These are phyloP conservation scores for Daedaleopsis sinensis DNA, from an alignment of 768 basidiomycete genomes.

Conservation along the genomic window DNA sequence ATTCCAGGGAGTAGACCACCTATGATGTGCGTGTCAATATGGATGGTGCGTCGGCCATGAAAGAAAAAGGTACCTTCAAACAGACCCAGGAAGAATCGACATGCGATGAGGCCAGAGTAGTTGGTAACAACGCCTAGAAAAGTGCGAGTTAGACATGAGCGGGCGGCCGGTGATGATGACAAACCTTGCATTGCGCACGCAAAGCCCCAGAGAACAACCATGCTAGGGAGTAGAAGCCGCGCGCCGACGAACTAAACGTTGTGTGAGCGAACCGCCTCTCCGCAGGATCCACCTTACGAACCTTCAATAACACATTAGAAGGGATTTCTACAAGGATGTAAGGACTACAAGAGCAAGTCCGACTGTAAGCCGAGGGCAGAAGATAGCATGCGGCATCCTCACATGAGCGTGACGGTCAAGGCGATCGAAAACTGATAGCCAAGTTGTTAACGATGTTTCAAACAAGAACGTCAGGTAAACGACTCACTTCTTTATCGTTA, in stretches of 20 bases:
- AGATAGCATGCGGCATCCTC: background rate
- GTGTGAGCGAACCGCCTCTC: background rate
- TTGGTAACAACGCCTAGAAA: conserved; percentile 45
- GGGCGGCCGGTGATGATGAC: background rate
- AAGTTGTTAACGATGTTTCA: background rate
- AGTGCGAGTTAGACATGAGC: too few species aligned
- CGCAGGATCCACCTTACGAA: conserved; percentile 4
- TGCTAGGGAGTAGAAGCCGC: conserved; percentile 60
- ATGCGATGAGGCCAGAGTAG: conserved; percentile 56
- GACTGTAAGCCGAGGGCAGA: conserved; percentile 14
- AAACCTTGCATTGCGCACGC: conserved; percentile 62
- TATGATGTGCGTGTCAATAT: background rate
- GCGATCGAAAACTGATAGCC: background rate
- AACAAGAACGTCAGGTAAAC: background rate
- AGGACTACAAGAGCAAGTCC: conserved; percentile 32
- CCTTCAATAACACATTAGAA: conserved; percentile 25
- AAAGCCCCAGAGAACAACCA: conserved; percentile 73
- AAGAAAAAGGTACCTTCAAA: conserved; percentile 50
- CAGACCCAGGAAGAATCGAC: conserved; percentile 53
- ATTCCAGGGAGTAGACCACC: conserved; percentile 48
- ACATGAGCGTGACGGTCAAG: conserved; percentile 6
- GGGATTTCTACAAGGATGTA: conserved; percentile 31
- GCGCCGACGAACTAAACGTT: conserved; percentile 48
- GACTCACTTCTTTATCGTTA: conserved; percentile 30
- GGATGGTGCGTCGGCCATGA: conserved; percentile 8